Evolutionary conservation across 768 basidiomycete genomes (phyloP), one percentile per base, ranked within the genome.

Genomic region (Serendipita sp.): DNA sequence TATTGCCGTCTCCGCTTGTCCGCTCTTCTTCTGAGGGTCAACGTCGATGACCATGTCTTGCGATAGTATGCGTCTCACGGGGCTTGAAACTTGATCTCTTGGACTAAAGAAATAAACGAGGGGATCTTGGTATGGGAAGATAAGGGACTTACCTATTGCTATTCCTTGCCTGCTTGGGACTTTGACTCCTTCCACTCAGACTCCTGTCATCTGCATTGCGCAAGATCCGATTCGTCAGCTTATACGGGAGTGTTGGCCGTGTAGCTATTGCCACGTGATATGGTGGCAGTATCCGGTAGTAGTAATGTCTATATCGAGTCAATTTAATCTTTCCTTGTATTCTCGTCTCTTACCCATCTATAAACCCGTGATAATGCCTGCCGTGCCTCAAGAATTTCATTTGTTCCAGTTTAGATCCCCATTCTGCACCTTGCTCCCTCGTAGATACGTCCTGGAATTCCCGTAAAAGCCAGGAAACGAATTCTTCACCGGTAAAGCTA

Each of bases 1-100:
- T 35, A 94, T 80, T 16, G 90, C 88, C 2, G 85, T 81, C 74
- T 96, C 93, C 0, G 91, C 89, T 69, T 91, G 86, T 72, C 90
- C 87, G 70, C 89, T 92, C 75, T 81, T 81, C 56, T 88, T 89
- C 70, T 79, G 78, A 1, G 82, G 82, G 71, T 94, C 91, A 56
- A 91, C 80, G 70, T 98, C 92, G 65, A 96, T 86, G 30, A 93
- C 82, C 81, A 89, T 87, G n/a, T 83, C 89, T 71, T 95, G 89
- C 70, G 89, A 92, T 67, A 97, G 75, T 54, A 87, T 85, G 30
- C 88, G 74, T 23, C 81, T 83, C 86, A 18, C 73, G 78, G 83
- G 64, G 75, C 2, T 4, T n/a, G 64, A 7, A 8, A 44, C 63
- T 72, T 66, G 76, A 80, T 65, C 78, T 16, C 35, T 23, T 60